phyloP scores from a whole-genome alignment of 495 filamentous ascomycete genomes.

The Neurospora sp. region DNA sequence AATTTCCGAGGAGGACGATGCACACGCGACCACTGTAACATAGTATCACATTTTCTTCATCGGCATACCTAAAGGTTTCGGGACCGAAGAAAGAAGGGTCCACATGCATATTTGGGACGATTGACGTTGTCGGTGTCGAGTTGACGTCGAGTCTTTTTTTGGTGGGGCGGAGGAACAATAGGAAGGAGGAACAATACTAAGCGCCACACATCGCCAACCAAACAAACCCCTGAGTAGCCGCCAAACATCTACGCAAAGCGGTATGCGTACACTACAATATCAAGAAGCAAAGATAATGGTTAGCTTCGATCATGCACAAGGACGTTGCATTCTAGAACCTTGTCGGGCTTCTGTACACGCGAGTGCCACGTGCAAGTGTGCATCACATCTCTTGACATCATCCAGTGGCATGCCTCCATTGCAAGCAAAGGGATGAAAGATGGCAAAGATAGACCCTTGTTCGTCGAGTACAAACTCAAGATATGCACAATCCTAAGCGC shows the following conservation, averaged over 20 bases:
- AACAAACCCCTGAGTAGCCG: not conserved
- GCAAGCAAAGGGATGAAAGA: not conserved
- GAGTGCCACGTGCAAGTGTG: not conserved
- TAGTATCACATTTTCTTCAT: not conserved
- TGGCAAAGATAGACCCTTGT: slow-evolving; percentile 1
- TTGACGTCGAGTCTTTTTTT: not conserved
- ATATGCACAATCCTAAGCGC: slow-evolving; percentile 18
- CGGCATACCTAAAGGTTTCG: not conserved
- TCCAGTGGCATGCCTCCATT: not conserved
- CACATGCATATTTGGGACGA: not conserved
- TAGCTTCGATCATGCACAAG: not conserved
- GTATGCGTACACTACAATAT: not conserved
- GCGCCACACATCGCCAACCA: not conserved
- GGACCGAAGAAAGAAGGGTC: not conserved
- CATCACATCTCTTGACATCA: not conserved
- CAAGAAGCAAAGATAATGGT: not conserved
- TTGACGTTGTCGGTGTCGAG: not conserved
- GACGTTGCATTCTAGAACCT: not conserved
- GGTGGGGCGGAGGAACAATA: slow-evolving; percentile 16
- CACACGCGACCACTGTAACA: not conserved
- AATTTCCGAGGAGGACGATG: not conserved
- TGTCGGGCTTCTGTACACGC: not conserved
- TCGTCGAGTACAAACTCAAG: slow-evolving; percentile 17
- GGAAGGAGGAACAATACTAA: slow-evolving; percentile 21
- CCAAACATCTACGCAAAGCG: not conserved